phyloP scores from a whole-genome alignment of 1,139 yeast genomes.

The Suhomyces bokatorum region DNA sequence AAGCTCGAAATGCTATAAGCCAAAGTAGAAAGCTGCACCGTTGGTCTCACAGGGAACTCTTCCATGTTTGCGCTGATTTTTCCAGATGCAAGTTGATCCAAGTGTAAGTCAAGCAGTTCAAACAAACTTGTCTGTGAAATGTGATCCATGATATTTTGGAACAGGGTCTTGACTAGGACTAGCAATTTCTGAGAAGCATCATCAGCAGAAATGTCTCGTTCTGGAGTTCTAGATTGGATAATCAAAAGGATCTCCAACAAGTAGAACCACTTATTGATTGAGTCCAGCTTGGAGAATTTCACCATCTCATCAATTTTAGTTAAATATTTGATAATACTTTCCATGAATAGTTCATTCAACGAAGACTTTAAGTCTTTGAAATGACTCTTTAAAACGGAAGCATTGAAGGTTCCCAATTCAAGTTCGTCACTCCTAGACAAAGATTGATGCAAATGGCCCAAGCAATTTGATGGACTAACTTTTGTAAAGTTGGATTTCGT shows the following conservation, averaged over 20 bases:
- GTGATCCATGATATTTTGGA: constrained; percentile 9
- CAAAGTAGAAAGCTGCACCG: constrained; percentile 24
- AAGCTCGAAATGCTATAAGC: constrained; percentile 25
- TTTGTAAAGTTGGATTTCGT: constrained; percentile 9
- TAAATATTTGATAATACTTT: neutral
- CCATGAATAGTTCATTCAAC: constrained; percentile 16
- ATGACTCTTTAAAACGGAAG: constrained; percentile 10
- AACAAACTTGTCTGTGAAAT: neutral
- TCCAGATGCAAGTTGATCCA: neutral
- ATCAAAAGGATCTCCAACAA: constrained; percentile 12
- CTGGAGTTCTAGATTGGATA: constrained; percentile 7
- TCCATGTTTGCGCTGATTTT: constrained; percentile 5
- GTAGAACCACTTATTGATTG: constrained; percentile 5
- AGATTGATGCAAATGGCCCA: constrained; percentile 14
- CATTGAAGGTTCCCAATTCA: constrained; percentile 17
- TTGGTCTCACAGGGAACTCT: constrained; percentile 25
- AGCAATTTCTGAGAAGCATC: neutral
- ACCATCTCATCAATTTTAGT: constrained; percentile 3
- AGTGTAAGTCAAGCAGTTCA: neutral
- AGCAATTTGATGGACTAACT: constrained; percentile 14
- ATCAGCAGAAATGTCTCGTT: neutral
- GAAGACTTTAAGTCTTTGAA: constrained; percentile 14
- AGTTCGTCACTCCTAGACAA: neutral
- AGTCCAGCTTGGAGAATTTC: neutral
- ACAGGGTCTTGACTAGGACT: constrained; percentile 5